Evolutionary conservation across 768 basidiomycete species (phyloP).

Genomic region (Agaricus sinodeliciosus): DNA sequence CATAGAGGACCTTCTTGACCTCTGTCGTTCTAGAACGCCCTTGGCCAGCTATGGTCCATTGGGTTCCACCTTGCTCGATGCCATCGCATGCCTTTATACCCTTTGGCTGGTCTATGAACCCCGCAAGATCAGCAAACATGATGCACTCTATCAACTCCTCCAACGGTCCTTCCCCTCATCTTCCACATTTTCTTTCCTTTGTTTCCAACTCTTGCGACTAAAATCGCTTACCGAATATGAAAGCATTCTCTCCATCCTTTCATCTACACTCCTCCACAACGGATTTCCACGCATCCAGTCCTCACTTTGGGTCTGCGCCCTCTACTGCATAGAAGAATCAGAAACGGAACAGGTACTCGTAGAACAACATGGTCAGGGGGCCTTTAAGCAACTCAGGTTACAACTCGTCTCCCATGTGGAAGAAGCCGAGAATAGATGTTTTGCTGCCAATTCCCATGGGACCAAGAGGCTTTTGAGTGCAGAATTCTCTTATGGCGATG

Average conservation of each 20-base stretch:
- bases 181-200: constrained; percentile 12
- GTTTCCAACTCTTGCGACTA: not conserved
- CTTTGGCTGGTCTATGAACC: constrained; percentile 4
- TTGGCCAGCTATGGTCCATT: not conserved
- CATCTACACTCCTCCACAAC: constrained; percentile 23
- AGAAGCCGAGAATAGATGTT: constrained; percentile 44
- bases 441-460: constrained; percentile 20
- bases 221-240: constrained; percentile 12
- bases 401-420: constrained; percentile 41
- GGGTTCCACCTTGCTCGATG: not conserved
- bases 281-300: constrained; percentile 37
- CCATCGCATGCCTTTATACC: not conserved
- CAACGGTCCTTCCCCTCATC: constrained; percentile 2
- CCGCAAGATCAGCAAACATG: not conserved
- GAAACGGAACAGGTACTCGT: constrained; percentile 16
- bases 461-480: not conserved
- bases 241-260: constrained; percentile 18
- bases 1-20: not conserved
- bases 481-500: not conserved
- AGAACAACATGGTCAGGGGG: constrained; percentile 13
- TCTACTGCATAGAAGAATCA: constrained; percentile 37
- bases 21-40: not conserved
- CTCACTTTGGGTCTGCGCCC: constrained; percentile 45
- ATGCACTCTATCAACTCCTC: not conserved
- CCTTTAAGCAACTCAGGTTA: constrained; percentile 28